Percentiles rank a stretch among this genome's conserved stretches.
phyloP scores from a whole-genome alignment of 176 grass and related monocot species.

The Avena sativa region DNA sequence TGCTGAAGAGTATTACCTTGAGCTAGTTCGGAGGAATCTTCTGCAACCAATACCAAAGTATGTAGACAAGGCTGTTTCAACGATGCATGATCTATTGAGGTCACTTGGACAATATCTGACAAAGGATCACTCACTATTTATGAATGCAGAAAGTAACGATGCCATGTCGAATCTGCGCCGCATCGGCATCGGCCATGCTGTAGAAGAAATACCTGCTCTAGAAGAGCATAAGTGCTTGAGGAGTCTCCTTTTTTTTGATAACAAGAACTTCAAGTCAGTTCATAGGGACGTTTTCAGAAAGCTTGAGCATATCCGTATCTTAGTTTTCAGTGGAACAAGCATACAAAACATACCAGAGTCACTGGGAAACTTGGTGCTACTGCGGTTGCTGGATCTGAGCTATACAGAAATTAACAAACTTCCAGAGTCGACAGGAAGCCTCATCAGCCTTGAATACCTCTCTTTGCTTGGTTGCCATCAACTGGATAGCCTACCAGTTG shows the following conservation, averaged over 20 bases:
- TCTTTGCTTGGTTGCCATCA: neutral
- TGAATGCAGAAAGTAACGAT: neutral
- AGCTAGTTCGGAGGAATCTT: conserved; percentile 47
- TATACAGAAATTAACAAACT: neutral
- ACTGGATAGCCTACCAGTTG: conserved; percentile 3
- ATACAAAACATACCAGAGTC: conserved; percentile 36
- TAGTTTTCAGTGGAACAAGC: conserved; percentile 18
- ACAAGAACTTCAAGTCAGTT: neutral
- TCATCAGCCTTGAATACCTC: no score
- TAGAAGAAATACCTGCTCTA: neutral
- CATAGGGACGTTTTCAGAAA: neutral
- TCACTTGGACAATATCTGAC: conserved; percentile 43
- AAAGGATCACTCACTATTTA: neutral
- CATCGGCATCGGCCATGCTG: neutral
- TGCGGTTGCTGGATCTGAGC: conserved; percentile 35
- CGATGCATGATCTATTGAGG: conserved; percentile 44
- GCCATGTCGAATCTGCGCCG: conserved; percentile 5
- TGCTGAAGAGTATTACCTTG: conserved; percentile 48
- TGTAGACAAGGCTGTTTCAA: neutral
- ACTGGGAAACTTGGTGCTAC: conserved; percentile 9
- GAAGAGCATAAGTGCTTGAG: conserved; percentile 16
- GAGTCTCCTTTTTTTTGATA: neutral
- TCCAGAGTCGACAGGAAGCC: conserved; percentile 30
- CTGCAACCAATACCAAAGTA: conserved; percentile 7
- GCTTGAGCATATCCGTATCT: conserved; percentile 29